Percentiles rank a stretch among this genome's conserved stretches.
These are phyloP conservation scores for Cryphonectria parasitica DNA, from an alignment of 2,329 filamentous ascomycete species.

Conservation along the genomic window DNA sequence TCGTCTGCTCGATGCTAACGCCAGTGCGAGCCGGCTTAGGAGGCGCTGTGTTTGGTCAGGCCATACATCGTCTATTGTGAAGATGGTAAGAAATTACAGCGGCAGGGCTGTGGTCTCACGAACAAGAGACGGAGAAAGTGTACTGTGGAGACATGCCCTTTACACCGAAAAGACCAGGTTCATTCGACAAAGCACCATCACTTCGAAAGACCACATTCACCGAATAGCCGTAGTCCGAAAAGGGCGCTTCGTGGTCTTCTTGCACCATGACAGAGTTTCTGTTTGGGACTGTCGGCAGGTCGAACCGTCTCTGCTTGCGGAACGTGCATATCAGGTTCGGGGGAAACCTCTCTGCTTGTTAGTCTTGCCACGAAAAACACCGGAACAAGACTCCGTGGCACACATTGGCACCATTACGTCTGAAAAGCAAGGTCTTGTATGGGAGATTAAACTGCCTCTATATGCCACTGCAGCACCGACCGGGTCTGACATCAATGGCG, in stretches of 20 bases:
- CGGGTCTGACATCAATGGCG: constrained; percentile 14
- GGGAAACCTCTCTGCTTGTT: constrained; percentile 82
- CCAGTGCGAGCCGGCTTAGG: constrained; percentile 62
- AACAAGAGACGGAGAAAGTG: constrained; percentile 76
- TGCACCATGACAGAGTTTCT: constrained; percentile 71
- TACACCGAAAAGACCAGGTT: constrained; percentile 58
- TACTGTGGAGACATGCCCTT: constrained; percentile 77
- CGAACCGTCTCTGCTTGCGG: constrained; percentile 61
- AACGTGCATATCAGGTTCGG: constrained; percentile 59
- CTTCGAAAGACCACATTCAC: constrained; percentile 72
- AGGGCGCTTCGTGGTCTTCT: constrained; percentile 78
- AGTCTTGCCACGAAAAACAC: constrained; percentile 67
- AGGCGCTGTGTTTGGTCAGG: constrained; percentile 78
- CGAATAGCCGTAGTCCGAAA: constrained; percentile 78
- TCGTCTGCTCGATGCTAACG: constrained; percentile 75
- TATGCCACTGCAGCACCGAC: constrained; percentile 37
- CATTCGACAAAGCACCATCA: constrained; percentile 69
- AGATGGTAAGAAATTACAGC: constrained; percentile 83
- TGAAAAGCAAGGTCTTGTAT: constrained; percentile 77
- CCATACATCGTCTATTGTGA: constrained; percentile 78
- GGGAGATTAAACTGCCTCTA: constrained; percentile 71
- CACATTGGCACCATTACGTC: constrained; percentile 85
- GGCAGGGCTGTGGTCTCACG: constrained; percentile 81
- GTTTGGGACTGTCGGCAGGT: constrained; percentile 77
- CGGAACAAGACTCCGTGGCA: constrained; percentile 58